Evolutionary conservation across 805 yeast genomes (phyloP), one percentile per base, ranked within the genome.

Genomic region (Zygosaccharomyces rouxii): DNA sequence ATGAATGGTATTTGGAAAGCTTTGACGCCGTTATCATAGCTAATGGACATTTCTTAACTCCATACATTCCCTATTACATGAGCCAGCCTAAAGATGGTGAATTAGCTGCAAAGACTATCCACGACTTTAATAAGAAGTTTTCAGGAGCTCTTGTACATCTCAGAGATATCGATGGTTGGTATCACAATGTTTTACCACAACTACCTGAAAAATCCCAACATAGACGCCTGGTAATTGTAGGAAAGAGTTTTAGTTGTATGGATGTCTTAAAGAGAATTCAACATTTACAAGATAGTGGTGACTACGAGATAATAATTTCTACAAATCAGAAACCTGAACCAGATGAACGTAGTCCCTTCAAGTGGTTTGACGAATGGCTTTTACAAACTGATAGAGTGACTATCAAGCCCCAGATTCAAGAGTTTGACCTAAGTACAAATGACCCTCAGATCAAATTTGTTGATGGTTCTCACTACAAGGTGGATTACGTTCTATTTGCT

Each of bases 281-380:
- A 10, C 66, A 66, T 45, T 56, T 50, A 43, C 55, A 48, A 51
- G 60, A 46, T 43, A 64, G 46, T 53, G 49, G 31, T 18, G 28
- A 33, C 7, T 31, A 52, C 14, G 56, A 55, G 40, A 73, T 85
- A 51, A 83, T 84, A 53, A 68, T 87, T 54, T 79, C 86, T 38
- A 71, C 95, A 41, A 83, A 81, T 55, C 83, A 90, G 86, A 48
- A 52, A 2, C 55, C 56, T 5, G 41, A 39, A 42, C 55, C 55
- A 0, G 56, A 54, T 7, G 83, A 76, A 26, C 65, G 66, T 3
- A 67, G 44, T 52, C 60, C 51, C 56, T 55, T 55, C 33, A 65
- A 49, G 42, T 72, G 75, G 73, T 66, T 73, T 19, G 68, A 60
- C n/a, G 69, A 70, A 16, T 54, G 73, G 57, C 46, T 54, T 13